Base-by-base conservation (phyloP, 2,329 filamentous ascomycete genomes). In the Drechslera avenae region DNA sequence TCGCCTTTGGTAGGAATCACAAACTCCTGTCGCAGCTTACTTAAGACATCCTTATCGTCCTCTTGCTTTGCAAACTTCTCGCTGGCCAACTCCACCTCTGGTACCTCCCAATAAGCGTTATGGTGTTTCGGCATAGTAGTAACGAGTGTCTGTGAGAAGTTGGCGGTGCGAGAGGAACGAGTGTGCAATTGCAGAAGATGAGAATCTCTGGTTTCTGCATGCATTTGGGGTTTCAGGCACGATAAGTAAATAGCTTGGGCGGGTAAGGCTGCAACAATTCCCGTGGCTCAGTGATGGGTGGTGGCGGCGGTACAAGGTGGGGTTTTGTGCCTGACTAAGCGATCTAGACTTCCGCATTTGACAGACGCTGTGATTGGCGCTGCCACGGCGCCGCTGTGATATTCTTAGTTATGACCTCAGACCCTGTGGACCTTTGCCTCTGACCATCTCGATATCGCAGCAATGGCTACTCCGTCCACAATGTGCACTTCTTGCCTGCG, bases 1-100 rank as follows among this genome's bases (percentile, higher is more conserved):
- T 91, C 89, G 8, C 77, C 78, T 70, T 86, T 90, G 3, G 87
- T 88, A 0, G 91, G 91, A 37, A 95, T 86, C 39, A 88, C 81
- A 69, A 93, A 96, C 60, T 93, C 83, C 18, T 84, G 75, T 26
- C 90, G 83, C 46, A 79, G 63, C 21, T 67, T 57, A 39, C 64
- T 66, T 45, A 79, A 54, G 16, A 63, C 62, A 54, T 79, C 76
- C 39, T 69, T 61, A 8, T 56, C 64, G 50, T 79, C 76, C 43
- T 71, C 52, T 10, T 53, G 52, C 14, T 52, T 56, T 12, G 72
- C 69, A 54, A 69, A 74, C 3, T 61, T 53, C 43, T 69, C 64
- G 4, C 68, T 68, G 52, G 60, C 62, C 5, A 73, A 56, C 41
- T 68, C 46, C 10, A 45, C 41, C 39, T 56, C 54, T 23, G 47